Evolutionary conservation across 768 basidiomycete species (phyloP), one percentile per base, ranked within the genome.

Genomic region (Heimioporus sp.): DNA sequence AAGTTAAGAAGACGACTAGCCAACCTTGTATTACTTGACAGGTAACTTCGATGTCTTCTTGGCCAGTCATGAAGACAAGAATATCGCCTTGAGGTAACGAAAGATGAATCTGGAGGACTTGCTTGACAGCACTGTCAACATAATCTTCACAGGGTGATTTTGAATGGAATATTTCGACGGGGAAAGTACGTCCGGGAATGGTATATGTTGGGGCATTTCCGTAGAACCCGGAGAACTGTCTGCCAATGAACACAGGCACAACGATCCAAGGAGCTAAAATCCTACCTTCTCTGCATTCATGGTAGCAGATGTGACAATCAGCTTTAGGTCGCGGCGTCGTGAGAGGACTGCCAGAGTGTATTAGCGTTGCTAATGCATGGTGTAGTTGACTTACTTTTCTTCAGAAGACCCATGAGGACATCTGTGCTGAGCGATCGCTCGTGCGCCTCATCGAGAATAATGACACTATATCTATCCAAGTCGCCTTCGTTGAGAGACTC

Each of bases 141-240:
- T 99, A 99, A 67, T 99, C 97, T 66, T 99, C 97, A 64, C 96
- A 99, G 0, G 97, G 97, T 1, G 95, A 95, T 67, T 98, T 98
- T 19, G 92, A 80, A 71, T 97, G 96, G 75, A 87, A 92, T 24
- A 85, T 92, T 66, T 99, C 97, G 50, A 99, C 97, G 0, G 96
- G 97, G 75, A 99, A 99, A 9, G 97, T 98, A 47, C 97, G 88
- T 31, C 86, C 86, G 2, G 87, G 87, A 59, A 99, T 99, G 12
- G 93, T 98, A 72, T 91, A 99, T 31, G 83, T 87, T 0, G 95
- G 95, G 0, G 96, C 96, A 61, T 88, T 90, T 30, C 96, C 96
- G 60, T 97, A 99, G 70, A 99, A 98, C 13, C 72, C 73, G 15
- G 97, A 97, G 72, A 99, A 99, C 92, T 94, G 20, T n/a, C 31